Conservation (phyloP, 2,329 filamentous ascomycete genomes). For the Alternaria atra region DNA sequence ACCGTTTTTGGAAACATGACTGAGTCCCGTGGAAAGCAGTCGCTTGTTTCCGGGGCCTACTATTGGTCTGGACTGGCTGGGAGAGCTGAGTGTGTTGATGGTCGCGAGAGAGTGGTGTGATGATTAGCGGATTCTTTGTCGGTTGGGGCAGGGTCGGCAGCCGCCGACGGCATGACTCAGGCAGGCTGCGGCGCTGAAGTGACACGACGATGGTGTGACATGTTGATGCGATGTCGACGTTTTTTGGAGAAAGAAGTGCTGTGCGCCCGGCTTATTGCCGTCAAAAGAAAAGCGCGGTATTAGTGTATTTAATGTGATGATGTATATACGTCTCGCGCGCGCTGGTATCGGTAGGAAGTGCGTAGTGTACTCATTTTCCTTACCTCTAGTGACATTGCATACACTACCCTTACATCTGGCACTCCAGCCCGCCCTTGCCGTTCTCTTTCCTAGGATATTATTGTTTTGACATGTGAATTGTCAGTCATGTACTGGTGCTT, state of each 20-base stretch:
- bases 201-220: slow-evolving; percentile 17
- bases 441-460: background rate
- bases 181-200: background rate
- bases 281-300: background rate
- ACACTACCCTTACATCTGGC: background rate
- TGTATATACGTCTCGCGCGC: background rate
- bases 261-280: background rate
- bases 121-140: slow-evolving; percentile 9
- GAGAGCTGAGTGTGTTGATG: background rate
- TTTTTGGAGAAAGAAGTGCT: too few relatives aligned
- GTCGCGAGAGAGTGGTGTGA: slow-evolving; percentile 41
- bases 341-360: background rate
- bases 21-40: background rate
- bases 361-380: too few relatives aligned
- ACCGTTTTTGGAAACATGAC: background rate
- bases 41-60: slow-evolving; percentile 12
- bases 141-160: slow-evolving; percentile 22
- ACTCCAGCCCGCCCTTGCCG: background rate
- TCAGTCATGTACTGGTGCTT: background rate
- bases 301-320: background rate
- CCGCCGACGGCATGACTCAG: slow-evolving; percentile 28
- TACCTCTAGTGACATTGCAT: background rate
- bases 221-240: background rate
- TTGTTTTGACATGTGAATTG: background rate
- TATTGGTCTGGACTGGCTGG: background rate